A percentile compares a stretch with the other conserved stretches of the same genome.
These are phyloP conservation scores for Tulasnella sp. DNA, from an alignment of 768 basidiomycete species.

Conservation along the genomic window DNA sequence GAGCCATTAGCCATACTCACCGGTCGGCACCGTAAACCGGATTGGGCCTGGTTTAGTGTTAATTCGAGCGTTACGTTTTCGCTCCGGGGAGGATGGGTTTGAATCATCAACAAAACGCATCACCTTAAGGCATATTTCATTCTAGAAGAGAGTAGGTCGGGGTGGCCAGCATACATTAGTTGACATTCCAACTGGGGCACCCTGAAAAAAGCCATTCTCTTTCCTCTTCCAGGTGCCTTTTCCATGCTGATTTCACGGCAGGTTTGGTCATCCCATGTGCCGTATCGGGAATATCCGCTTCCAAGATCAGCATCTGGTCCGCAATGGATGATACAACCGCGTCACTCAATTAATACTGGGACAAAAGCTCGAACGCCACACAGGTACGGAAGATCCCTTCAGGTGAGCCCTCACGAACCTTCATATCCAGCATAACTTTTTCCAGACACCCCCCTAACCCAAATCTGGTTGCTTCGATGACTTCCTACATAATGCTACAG, in stretches of 20 bases:
- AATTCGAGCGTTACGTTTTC: conserved; percentile 58
- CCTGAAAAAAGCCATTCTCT: conserved; percentile 14
- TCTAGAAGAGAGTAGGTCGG: conserved; percentile 28
- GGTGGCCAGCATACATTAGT: conserved; percentile 57
- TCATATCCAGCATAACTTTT: no score
- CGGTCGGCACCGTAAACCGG: conserved; percentile 48
- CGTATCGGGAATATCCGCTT: conserved; percentile 83
- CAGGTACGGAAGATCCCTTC: no score
- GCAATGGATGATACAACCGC: conserved; percentile 90
- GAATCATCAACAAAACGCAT: conserved; percentile 36
- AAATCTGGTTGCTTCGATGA: no score
- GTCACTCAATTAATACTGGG: conserved; percentile 61
- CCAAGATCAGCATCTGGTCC: conserved; percentile 78
- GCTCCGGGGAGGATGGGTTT: conserved; percentile 47
- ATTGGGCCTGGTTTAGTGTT: conserved; percentile 72
- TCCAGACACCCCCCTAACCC: no score
- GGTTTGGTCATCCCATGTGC: conserved; percentile 49
- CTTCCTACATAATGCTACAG: no score
- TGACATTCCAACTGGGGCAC: conserved; percentile 35
- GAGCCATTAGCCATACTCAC: conserved; percentile 97
- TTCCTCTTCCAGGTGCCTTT: conserved; percentile 67
- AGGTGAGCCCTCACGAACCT: no score
- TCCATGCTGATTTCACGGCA: conserved; percentile 90
- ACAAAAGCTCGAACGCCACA: neutral
- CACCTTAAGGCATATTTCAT: conserved; percentile 42